Base-by-base conservation (phyloP, 257 asterid genomes). In the Lycium barbarum region DNA sequence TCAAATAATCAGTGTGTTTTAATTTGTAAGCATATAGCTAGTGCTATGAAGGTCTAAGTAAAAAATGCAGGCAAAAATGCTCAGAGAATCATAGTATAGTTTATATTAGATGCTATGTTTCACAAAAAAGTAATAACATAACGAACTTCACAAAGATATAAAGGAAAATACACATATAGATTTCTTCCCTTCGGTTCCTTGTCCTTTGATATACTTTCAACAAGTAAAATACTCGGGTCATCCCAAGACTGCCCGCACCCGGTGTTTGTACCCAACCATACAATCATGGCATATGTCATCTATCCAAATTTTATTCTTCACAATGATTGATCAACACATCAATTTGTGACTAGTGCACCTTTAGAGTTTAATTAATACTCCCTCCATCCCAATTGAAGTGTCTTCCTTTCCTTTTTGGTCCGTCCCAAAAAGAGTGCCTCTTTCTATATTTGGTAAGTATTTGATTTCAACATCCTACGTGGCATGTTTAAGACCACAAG, bases 11-110 rank as follows among this genome's bases (percentile, higher is more conserved):
- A 78, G 22, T 13, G 65, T 78, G 65, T 4, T 78, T 53, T 53
- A 55, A 78, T 53, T 53, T 78, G 12, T 18, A 53, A 78, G 26
- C 47, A 33, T 51, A 33, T 51, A 78, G 82, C 33, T 53, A 53
- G 26, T 78, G 82, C 82, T 78, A 78, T 26, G 65, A 78, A 26
- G 82, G 49, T 53, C 65, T 53, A 15, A 53, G 65, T 15, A 78
- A 78, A 62, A 20, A 15, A 20, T 53, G 26, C 65, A 14, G 5
- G 33, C 5, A 53, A 53, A 53, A 76, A 53, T 26, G 47, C 65
- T 53, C 14, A 78, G 20, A 78, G 22, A 53, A 53, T 0, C 47
- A 26, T 7, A 53, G 82, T 51, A 51, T 49, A 74, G 43, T 17
- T 47, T 15, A 71, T 18, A 13, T 71, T 71, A 71, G 57, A 40